Percentiles rank a stretch among this genome's conserved stretches.
These are phyloP conservation scores for Kodamaea ohmeri DNA, from an alignment of 1,139 yeast species.

Conservation along the genomic window DNA sequence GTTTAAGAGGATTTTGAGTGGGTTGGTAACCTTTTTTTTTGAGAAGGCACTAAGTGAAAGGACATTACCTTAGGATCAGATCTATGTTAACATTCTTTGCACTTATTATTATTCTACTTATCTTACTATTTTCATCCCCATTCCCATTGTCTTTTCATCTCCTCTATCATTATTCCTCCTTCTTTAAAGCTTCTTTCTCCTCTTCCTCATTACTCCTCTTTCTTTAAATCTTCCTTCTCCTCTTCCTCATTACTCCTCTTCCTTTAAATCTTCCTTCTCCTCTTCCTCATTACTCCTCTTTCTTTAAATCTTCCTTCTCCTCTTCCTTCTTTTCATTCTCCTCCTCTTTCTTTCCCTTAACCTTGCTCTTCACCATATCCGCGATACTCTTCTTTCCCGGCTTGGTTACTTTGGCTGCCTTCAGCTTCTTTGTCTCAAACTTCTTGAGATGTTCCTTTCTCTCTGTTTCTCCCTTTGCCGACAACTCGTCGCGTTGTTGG, in stretches of 20 bases:
- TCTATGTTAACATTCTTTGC: too few species aligned
- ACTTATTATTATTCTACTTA: too few species aligned
- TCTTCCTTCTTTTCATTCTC: not conserved
- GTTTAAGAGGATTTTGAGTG: too few species aligned
- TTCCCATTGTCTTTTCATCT: not conserved
- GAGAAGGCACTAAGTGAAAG: too few species aligned
- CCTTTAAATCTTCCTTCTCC: not conserved
- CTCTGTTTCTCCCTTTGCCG: slow-evolving; percentile 55
- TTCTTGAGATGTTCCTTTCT: slow-evolving; percentile 50
- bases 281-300: not conserved
- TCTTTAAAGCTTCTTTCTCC: slow-evolving; percentile 1
- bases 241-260: not conserved
- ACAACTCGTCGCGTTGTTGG: slow-evolving; percentile 48
- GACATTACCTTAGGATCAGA: too few species aligned
- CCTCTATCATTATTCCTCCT: not conserved
- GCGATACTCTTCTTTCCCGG: slow-evolving; percentile 6
- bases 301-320: not conserved
- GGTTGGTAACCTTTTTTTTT: too few species aligned
- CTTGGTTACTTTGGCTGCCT: slow-evolving; percentile 18
- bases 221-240: not conserved
- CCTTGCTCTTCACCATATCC: slow-evolving; percentile 7
- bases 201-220: slow-evolving; percentile 4
- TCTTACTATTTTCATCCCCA: too few species aligned
- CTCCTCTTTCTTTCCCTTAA: slow-evolving; percentile 2
- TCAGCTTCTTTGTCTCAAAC: slow-evolving; percentile 28